Base-by-base conservation (phyloP, 192 early-diverging fungal genomes). In the Backusella westeae region DNA sequence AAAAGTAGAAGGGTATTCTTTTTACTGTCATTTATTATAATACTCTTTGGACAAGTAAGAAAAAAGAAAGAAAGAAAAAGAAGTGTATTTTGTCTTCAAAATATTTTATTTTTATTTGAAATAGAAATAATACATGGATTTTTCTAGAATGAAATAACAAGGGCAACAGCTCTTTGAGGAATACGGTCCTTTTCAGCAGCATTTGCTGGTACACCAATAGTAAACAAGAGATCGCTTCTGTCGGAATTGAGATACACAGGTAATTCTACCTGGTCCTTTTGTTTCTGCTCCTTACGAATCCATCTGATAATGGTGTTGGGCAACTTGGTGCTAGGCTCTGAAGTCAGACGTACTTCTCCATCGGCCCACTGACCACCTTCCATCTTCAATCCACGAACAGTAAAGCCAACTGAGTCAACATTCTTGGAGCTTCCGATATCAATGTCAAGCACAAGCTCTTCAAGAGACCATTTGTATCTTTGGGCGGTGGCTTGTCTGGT, bases 401-500 rank as follows among this genome's bases (percentile, higher is more conserved):
- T 65, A 38, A 74, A 75, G 0, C 44, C 73, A 29, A 41, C 34
- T 1, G 82, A 71, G 1, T 77, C 78, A 71, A 85, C 81, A 52
- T 67, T 65, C 9, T 67, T 65, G 17, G 6, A 32, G 46, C 52
- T 76, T 21, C 70, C 77, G 52, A 89, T 71, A n/a, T 77, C 80
- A 21, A 91, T 66, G 46, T 85, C 78, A 17, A 97, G 76, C 29
- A 76, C 77, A 19, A 97, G 85, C 79, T 96, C 91, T 81, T 98
- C 96, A 46, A 98, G 78, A 56, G 96, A 96, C 87, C 91, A 94
- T 19, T 83, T 76, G 19, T 88, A 75, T 29, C 76, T 80, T 80
- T 97, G 93, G 19, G 96, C 94, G 3, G 89, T 92, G 6, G 89
- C 85, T 81, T 98, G 96, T 41, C 95, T 88, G 14, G 96, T 96